A percentile compares a stretch with the other conserved stretches of the same genome.
Conservation (phyloP, 2,329 filamentous ascomycete genomes). For the Periconia sp. region DNA sequence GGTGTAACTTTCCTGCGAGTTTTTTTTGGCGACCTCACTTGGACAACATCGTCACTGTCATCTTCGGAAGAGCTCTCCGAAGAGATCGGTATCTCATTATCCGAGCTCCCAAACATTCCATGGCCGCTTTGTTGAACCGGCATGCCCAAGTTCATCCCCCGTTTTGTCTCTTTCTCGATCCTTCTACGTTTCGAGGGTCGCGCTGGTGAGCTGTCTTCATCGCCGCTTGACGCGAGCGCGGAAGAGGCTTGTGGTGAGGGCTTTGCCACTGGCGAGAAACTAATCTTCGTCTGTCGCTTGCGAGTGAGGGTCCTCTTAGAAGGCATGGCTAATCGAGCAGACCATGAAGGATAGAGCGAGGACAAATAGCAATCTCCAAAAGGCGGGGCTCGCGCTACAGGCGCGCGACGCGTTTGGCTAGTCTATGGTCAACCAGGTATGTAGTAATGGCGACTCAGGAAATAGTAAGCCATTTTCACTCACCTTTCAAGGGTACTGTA, state of each 20-base stretch:
- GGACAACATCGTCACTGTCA: conserved; percentile 11
- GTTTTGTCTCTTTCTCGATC: conserved; percentile 20
- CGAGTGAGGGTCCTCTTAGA: conserved; percentile 28
- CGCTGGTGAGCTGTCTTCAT: conserved; percentile 23
- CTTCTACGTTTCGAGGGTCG: conserved; percentile 32
- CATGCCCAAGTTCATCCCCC: conserved; percentile 25
- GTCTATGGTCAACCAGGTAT: too few species aligned
- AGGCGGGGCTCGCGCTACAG: not conserved
- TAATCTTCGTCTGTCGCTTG: conserved; percentile 50
- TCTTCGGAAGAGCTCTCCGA: conserved; percentile 15
- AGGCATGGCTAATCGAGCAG: conserved; percentile 21
- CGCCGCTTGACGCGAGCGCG: conserved; percentile 12
- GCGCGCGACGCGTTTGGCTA: conserved; percentile 5
- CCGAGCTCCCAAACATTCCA: conserved; percentile 35
- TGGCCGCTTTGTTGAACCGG: conserved; percentile 16
- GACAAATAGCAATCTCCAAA: too few species aligned
- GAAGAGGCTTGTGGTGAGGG: conserved; percentile 46
- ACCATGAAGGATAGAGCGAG: not conserved
- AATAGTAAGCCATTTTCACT: too few species aligned
- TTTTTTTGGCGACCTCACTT: conserved; percentile 1
- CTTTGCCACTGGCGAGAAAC: conserved; percentile 51
- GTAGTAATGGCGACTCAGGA: too few species aligned
- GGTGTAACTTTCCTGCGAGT: not conserved
- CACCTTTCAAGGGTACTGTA: too few species aligned
- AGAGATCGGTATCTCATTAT: conserved; percentile 14